Percentiles rank a stretch among this genome's conserved stretches.
These are phyloP conservation scores for Kodamaea hsintzibuensis DNA, from an alignment of 805 yeast genomes.

Conservation along the genomic window DNA sequence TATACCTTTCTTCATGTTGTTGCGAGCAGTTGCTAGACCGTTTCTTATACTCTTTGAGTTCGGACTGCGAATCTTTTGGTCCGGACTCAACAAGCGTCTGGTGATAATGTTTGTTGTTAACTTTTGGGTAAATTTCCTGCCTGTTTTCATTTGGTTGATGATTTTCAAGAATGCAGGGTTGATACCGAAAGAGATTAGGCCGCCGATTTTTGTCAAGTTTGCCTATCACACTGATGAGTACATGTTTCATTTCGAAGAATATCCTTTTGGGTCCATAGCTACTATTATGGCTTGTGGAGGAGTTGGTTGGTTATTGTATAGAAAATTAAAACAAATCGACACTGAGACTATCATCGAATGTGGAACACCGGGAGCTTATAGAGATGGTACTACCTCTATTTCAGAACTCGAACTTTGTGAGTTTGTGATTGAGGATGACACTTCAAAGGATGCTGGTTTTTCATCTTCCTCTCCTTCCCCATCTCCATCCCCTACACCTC, in stretches of 20 bases:
- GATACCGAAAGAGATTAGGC: conserved; percentile 56
- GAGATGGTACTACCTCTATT: neutral
- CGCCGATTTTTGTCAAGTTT: conserved; percentile 50
- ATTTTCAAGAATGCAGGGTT: conserved; percentile 60
- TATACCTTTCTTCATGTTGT: neutral
- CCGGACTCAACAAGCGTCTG: conserved; percentile 39
- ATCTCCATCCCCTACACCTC: neutral
- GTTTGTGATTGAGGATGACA: neutral
- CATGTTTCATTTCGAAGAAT: conserved; percentile 25
- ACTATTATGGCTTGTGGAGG: neutral
- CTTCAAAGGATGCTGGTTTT: neutral
- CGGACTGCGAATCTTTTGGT: conserved; percentile 19
- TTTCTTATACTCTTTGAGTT: conserved; percentile 10
- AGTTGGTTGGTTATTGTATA: conserved; percentile 1
- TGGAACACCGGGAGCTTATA: neutral
- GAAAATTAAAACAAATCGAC: conserved; percentile 4
- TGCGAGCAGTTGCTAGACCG: conserved; percentile 6
- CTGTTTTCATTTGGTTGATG: conserved; percentile 54
- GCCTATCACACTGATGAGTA: conserved; percentile 44
- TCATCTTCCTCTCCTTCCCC: neutral
- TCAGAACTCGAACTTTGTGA: conserved; percentile 9
- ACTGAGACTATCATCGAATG: neutral
- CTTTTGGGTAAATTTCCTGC: conserved; percentile 51
- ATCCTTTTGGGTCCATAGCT: conserved; percentile 4
- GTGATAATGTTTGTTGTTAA: conserved; percentile 40